A percentile compares a stretch with the other conserved stretches of the same genome.
Conservation (phyloP, 1,139 yeast species). For the Yamadazyma kanchanaburiensis region DNA sequence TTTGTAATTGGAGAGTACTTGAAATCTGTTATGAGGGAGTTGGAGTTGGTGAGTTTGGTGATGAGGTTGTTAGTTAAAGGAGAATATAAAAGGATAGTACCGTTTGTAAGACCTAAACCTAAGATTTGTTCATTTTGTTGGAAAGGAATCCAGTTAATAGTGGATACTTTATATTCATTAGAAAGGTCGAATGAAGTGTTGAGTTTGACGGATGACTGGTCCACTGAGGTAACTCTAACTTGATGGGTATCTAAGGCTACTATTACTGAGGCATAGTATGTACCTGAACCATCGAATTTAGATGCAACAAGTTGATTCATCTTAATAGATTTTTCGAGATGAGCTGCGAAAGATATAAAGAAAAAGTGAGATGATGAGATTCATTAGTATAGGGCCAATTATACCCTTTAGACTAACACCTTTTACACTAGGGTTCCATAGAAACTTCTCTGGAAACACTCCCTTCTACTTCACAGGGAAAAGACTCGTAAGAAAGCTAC, state of each 20-base stretch:
- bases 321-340: slow-evolving; percentile 2
- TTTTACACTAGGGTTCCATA: too few species aligned
- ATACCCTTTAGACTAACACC: too few species aligned
- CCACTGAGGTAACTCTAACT: slow-evolving; percentile 59
- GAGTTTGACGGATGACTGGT: slow-evolving; percentile 26
- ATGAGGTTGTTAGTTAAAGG: slow-evolving; percentile 61
- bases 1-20: slow-evolving; percentile 40
- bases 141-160: slow-evolving; percentile 53
- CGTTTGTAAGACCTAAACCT: slow-evolving; percentile 66
- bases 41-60: slow-evolving; percentile 48
- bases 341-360: slow-evolving; percentile 1
- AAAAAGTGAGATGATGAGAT: slow-evolving; percentile 1
- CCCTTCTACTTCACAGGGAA: background rate
- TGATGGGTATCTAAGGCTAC: slow-evolving; percentile 75
- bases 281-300: slow-evolving; percentile 54
- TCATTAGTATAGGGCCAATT: too few species aligned
- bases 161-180: slow-evolving; percentile 50
- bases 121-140: slow-evolving; percentile 42
- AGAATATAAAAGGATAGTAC: slow-evolving; percentile 62
- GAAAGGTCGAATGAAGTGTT: slow-evolving; percentile 50
- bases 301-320: slow-evolving; percentile 27
- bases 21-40: slow-evolving; percentile 52
- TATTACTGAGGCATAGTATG: slow-evolving; percentile 62
- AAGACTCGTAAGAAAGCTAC: background rate
- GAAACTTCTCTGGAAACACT: too few species aligned